Evolutionary conservation across 257 asterid genomes (phyloP), one percentile per base, ranked within the genome.

Genomic region (Ilex aquifolium): DNA sequence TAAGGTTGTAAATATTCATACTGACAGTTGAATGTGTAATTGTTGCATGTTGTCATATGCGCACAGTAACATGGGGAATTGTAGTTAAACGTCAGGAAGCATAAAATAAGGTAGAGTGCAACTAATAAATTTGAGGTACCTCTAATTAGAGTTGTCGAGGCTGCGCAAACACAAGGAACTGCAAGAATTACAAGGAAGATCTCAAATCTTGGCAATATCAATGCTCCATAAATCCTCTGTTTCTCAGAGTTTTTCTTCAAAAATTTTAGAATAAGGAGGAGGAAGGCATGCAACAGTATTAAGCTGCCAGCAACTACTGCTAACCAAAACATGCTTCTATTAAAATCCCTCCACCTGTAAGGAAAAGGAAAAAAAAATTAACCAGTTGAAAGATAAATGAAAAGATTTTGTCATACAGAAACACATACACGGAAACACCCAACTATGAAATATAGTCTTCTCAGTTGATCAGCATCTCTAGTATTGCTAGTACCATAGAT

Each of bases 251-350:
- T 76, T 56, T 64, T 74, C 77, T 69, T 85, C 59, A 72, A 72
- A 55, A 77, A 60, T 68, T 69, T 77, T 46, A 88, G 74, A 68
- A 91, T 76, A 63, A 72, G 32, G 52, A 88, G 70, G 10, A 85
- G 60, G 56, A 84, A 63, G 48, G 71, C 77, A 65, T 91, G 96
- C 64, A 86, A 56, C 59, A 84, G 27, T 44, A 82, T 46, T 78
- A 88, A 75, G 76, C 89, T 48, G 72, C 85, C 84, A 2, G 80
- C 75, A 17, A 88, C 84, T 30, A 82, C 75, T 1, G 88, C 95
- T 69, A 88, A 63, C 97, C 97, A 85, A 69, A 91, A 88, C 91
- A 91, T 82, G 82, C 90, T 84, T 79, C 96, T 67, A 49, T 82
- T 67, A 78, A 91, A 91, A 71, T 88, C 90, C 75, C 95, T 82